Conservation (phyloP, 225 moss, liverwort and hornwort species). For the Physcomitrellopsis africana region DNA sequence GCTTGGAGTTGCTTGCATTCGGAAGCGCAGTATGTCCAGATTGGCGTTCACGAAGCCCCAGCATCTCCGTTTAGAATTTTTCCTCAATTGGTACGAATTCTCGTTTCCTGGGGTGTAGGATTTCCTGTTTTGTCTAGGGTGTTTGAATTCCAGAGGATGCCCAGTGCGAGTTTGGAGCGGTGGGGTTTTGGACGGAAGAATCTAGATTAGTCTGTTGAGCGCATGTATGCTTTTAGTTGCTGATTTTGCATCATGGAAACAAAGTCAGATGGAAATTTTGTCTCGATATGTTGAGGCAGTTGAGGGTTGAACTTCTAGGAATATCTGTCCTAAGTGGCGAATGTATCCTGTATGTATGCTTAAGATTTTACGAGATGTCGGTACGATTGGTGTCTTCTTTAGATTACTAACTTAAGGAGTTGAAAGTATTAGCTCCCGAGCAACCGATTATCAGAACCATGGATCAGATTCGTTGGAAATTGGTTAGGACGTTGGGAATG, state of each 20-base stretch:
- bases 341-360: background rate
- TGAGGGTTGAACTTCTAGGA: background rate
- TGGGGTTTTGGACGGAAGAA: background rate
- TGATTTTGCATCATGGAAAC: background rate
- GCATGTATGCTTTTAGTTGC: background rate
- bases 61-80: slow-evolving; percentile 17
- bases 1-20: background rate
- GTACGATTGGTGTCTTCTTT: background rate
- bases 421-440: background rate
- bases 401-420: background rate
- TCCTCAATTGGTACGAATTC: slow-evolving; percentile 17
- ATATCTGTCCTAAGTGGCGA: background rate
- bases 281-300: background rate
- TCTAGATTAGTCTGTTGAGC: background rate
- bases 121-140: background rate
- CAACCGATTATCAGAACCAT: background rate
- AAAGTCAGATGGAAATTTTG: background rate
- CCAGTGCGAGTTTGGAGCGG: background rate
- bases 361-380: background rate
- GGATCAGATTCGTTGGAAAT: background rate
- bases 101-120: background rate
- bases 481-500: background rate
- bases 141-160: background rate
- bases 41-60: slow-evolving; percentile 42
- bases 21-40: slow-evolving; percentile 41